phyloP scores from a whole-genome alignment of 257 asterid species.

The Solanum bukasovii region DNA sequence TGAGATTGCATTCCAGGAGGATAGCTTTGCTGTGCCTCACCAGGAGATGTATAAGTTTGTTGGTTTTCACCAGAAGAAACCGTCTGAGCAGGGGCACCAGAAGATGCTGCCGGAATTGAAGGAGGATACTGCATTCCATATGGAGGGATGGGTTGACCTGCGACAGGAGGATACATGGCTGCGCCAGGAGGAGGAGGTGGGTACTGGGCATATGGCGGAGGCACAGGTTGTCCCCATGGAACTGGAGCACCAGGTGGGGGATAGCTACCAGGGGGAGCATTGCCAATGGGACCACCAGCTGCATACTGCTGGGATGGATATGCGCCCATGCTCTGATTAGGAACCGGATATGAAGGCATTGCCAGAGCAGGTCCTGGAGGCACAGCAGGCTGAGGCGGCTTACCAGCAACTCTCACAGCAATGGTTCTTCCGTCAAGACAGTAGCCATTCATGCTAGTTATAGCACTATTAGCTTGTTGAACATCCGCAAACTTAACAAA shows the following conservation, averaged over 20 bases:
- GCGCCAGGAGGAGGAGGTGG: constrained; percentile 92
- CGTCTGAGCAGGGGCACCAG: constrained; percentile 33
- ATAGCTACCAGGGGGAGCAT: constrained; percentile 48
- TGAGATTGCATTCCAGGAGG: constrained; percentile 75
- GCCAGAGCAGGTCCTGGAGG: constrained; percentile 77
- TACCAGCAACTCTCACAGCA: constrained; percentile 94
- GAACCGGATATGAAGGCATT: constrained; percentile 49
- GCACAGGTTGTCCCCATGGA: constrained; percentile 78
- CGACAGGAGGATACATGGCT: constrained; percentile 44
- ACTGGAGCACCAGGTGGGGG: constrained; percentile 28
- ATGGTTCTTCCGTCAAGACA: constrained; percentile 90
- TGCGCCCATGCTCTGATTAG: constrained; percentile 47
- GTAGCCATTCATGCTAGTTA: constrained; percentile 85
- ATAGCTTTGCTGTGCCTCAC: constrained; percentile 60
- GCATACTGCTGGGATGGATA: constrained; percentile 82
- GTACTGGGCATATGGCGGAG: constrained; percentile 46
- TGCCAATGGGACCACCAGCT: constrained; percentile 56
- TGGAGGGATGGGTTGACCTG: constrained; percentile 46
- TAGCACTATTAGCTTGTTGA: constrained; percentile 82
- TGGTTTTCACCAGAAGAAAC: constrained; percentile 54
- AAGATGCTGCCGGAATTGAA: constrained; percentile 47
- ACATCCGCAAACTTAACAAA: constrained; percentile 86
- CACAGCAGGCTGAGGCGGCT: constrained; percentile 79
- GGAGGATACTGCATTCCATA: constrained; percentile 68
- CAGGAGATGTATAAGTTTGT: constrained; percentile 46